phyloP scores from a whole-genome alignment of 108 stramenopile species.

The Nitzschia putrida region DNA sequence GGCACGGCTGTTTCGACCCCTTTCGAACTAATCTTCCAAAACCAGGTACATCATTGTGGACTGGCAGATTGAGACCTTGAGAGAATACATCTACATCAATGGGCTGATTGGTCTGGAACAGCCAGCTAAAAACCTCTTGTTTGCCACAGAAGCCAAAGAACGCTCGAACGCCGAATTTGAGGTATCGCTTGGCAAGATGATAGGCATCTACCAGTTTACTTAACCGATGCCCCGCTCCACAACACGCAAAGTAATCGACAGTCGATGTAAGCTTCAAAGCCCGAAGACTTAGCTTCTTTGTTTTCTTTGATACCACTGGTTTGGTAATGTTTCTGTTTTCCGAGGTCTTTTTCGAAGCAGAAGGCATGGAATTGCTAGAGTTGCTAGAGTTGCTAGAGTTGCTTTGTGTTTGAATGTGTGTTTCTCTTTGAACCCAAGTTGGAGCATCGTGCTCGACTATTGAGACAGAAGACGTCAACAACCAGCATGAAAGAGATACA shows the following conservation, averaged over 20 bases:
- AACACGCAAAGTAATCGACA: conserved; percentile 38
- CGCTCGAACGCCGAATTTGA: conserved; percentile 8
- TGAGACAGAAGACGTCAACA: too few relatives aligned
- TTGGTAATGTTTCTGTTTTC: too few relatives aligned
- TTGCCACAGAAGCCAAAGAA: conserved; percentile 23
- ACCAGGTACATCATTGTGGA: background rate
- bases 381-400: too few relatives aligned
- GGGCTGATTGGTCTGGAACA: background rate
- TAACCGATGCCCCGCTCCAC: conserved; percentile 50
- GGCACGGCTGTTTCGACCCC: background rate
- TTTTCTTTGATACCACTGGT: too few relatives aligned
- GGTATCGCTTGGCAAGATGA: conserved; percentile 27
- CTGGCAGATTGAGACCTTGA: conserved; percentile 10
- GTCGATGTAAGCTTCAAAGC: background rate
- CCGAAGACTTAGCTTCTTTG: background rate
- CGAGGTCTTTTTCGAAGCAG: too few relatives aligned
- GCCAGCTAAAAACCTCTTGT: conserved; percentile 4
- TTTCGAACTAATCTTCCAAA: background rate
- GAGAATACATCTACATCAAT: background rate
- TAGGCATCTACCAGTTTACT: conserved; percentile 35
- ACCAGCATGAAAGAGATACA: too few relatives aligned
- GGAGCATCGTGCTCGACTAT: too few relatives aligned
- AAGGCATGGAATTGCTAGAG: too few relatives aligned
- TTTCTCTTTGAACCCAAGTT: too few relatives aligned
- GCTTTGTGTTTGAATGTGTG: too few relatives aligned